phyloP scores from a whole-genome alignment of 495 filamentous ascomycete species.

The Penicillium turbatum region DNA sequence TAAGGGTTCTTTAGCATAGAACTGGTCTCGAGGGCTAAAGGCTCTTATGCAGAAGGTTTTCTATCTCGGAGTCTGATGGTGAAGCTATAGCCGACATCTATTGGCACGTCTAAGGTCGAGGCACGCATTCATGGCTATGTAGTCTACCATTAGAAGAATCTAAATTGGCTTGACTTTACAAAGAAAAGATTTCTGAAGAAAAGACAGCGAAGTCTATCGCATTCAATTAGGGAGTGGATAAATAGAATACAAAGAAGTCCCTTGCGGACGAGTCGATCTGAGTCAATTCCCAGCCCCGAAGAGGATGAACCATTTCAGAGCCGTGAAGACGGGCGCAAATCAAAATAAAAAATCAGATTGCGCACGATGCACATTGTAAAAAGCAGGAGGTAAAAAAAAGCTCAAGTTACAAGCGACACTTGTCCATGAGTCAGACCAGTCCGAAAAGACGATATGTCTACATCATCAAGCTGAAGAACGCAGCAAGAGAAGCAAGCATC shows the following conservation, averaged over 20 bases:
- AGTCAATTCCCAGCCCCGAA: conserved; percentile 10
- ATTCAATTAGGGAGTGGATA: conserved; percentile 5
- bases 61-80: too few species aligned
- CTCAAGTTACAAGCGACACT: background rate
- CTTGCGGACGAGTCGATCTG: background rate
- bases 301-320: background rate
- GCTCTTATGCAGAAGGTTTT: too few species aligned
- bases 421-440: too few species aligned
- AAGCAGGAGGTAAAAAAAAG: background rate
- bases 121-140: too few species aligned
- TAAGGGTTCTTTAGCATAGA: background rate
- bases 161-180: background rate
- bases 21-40: too few species aligned
- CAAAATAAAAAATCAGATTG: background rate
- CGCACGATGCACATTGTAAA: conserved; percentile 3
- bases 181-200: background rate
- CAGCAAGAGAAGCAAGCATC: conserved; percentile 16
- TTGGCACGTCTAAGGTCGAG: too few species aligned
- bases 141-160: background rate
- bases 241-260: conserved; percentile 7
- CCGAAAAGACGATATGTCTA: conserved; percentile 2
- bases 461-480: conserved; percentile 17
- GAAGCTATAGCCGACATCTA: too few species aligned
- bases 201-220: conserved; percentile 1
- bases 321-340: background rate